Percentiles rank a stretch among this genome's conserved stretches.
Evolutionary conservation across 352 stramenopile genomes (phyloP).

Genomic region (Phytopythium mirpurense): DNA sequence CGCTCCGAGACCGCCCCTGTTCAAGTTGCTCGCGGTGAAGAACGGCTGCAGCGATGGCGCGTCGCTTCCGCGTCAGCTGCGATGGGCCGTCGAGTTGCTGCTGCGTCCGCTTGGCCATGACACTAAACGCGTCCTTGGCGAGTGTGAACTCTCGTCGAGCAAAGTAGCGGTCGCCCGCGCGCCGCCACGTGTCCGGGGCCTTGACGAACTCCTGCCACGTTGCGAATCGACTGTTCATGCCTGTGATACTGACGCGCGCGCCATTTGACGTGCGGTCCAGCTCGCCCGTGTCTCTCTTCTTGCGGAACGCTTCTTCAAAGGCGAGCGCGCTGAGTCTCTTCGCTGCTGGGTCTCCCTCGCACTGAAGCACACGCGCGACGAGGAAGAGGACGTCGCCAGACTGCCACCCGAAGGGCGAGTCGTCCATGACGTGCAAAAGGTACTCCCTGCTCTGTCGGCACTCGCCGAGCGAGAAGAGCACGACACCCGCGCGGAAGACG

Average conservation of each 20-base stretch:
- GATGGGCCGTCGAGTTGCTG: slow-evolving; percentile 16
- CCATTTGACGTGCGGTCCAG: neutral
- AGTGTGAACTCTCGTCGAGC: slow-evolving; percentile 42
- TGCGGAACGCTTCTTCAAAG: slow-evolving; percentile 68
- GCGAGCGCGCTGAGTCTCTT: slow-evolving; percentile 43
- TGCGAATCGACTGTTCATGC: slow-evolving; percentile 18
- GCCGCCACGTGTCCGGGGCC: slow-evolving; percentile 38
- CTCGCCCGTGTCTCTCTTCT: slow-evolving; percentile 12
- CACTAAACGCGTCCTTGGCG: slow-evolving; percentile 49
- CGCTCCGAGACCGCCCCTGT: neutral
- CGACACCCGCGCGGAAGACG: slow-evolving; percentile 61
- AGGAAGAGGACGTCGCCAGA: slow-evolving; percentile 54
- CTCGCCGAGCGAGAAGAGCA: slow-evolving; percentile 53
- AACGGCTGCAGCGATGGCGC: slow-evolving; percentile 20
- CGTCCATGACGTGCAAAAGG: slow-evolving; percentile 53
- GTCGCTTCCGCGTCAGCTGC: slow-evolving; percentile 24
- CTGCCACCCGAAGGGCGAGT: slow-evolving; percentile 40
- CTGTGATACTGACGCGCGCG: neutral
- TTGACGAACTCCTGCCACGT: slow-evolving; percentile 67
- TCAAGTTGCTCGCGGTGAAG: slow-evolving; percentile 9
- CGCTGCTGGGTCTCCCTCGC: slow-evolving; percentile 37
- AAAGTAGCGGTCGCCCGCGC: slow-evolving; percentile 47
- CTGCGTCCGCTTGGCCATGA: slow-evolving; percentile 52
- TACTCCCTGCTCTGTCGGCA: slow-evolving; percentile 69
- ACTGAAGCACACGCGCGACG: slow-evolving; percentile 47